These are phyloP conservation scores for Lagenaria siceraria DNA, from an alignment of 306 rosid genomes.

Conservation along the genomic window DNA sequence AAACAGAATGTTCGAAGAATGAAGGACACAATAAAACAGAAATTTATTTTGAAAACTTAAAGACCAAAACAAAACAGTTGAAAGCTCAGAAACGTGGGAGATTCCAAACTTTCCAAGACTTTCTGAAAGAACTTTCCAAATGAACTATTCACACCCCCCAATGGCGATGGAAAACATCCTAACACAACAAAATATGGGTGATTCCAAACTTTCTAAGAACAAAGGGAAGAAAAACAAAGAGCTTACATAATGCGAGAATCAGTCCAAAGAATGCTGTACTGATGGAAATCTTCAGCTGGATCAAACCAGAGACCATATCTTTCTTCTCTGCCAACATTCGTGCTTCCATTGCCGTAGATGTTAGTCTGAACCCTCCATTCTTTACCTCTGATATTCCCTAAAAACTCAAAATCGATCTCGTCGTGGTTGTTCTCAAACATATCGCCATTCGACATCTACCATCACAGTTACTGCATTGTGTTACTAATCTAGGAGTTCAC, in stretches of 20 bases:
- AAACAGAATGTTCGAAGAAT: not conserved
- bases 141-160: not conserved
- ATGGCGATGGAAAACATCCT: not conserved
- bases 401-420: constrained; percentile 66
- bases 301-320: constrained; percentile 84
- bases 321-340: constrained; percentile 80
- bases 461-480: not conserved
- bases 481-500: not conserved
- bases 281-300: constrained; percentile 80
- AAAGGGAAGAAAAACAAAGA: not conserved
- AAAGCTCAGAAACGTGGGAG: not conserved
- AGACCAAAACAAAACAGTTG: not conserved
- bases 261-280: constrained; percentile 87
- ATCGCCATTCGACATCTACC: constrained; percentile 73
- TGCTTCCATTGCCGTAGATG: constrained; percentile 97
- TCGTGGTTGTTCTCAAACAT: constrained; percentile 51
- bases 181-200: not conserved
- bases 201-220: not conserved
- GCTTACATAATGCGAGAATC: constrained; percentile 76
- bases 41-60: not conserved
- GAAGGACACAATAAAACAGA: not conserved
- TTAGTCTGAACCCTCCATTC: constrained; percentile 96
- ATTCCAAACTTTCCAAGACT: not conserved
- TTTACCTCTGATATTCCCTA: constrained; percentile 92
- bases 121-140: not conserved